A percentile compares a stretch with the other conserved stretches of the same genome.
Evolutionary conservation across 306 rosid genomes (phyloP).

Genomic region (Cyamopsis tetragonoloba): DNA sequence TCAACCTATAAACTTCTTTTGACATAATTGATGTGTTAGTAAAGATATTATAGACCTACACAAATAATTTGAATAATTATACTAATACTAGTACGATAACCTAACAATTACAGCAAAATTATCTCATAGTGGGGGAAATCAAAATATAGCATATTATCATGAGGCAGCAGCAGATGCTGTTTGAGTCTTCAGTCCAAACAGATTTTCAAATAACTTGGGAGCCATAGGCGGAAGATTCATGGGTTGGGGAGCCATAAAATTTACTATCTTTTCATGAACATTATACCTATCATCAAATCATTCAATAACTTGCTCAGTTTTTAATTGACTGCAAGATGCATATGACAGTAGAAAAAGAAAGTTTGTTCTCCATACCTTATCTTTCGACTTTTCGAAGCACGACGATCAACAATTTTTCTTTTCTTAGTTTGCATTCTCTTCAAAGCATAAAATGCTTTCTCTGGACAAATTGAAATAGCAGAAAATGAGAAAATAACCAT

Average conservation of each 20-base stretch:
- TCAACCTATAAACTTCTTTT: too few relatives aligned
- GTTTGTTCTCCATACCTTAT: slow-evolving; percentile 50
- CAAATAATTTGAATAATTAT: too few relatives aligned
- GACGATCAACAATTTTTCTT: slow-evolving; percentile 79
- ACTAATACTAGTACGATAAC: too few relatives aligned
- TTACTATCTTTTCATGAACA: slow-evolving; percentile 82
- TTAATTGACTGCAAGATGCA: background rate
- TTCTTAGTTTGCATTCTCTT: slow-evolving; percentile 70
- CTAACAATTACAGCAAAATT: background rate
- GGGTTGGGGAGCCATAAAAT: slow-evolving; percentile 71
- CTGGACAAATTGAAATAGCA: slow-evolving; percentile 35
- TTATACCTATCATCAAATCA: slow-evolving; percentile 52
- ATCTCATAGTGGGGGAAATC: background rate
- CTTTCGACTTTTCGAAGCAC: slow-evolving; percentile 92
- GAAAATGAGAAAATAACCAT: slow-evolving; percentile 12
- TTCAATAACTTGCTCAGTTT: background rate
- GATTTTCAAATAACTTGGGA: slow-evolving; percentile 55
- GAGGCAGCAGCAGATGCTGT: slow-evolving; percentile 36
- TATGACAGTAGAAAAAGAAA: background rate
- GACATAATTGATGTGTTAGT: too few relatives aligned
- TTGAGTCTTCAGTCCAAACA: slow-evolving; percentile 62
- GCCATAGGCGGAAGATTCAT: slow-evolving; percentile 53
- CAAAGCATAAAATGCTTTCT: slow-evolving; percentile 61
- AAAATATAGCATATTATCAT: slow-evolving; percentile 12
- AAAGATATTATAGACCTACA: too few relatives aligned